A percentile compares a stretch with the other conserved stretches of the same genome.
Conservation (phyloP, 2,329 filamentous ascomycete genomes). For the Xylariaceae sp. region DNA sequence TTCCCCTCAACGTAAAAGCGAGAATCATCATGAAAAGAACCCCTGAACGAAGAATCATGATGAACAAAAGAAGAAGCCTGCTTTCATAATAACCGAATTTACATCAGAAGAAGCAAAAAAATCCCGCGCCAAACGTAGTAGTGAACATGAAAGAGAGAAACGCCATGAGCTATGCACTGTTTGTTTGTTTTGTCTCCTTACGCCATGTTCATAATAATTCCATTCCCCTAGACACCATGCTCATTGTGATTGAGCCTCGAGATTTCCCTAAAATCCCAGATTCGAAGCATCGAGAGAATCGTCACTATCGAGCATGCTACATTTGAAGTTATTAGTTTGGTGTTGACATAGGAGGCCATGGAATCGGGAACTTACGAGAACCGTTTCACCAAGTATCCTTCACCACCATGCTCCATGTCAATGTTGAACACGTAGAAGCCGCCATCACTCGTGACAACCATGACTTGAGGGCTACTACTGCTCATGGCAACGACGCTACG, state of each 20-base stretch:
- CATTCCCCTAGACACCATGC: background rate
- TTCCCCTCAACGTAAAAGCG: too few species aligned
- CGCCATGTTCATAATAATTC: background rate
- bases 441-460: slow-evolving; percentile 96
- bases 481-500: slow-evolving; percentile 97
- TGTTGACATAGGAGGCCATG: background rate
- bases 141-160: background rate
- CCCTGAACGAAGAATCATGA: too few species aligned
- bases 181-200: background rate
- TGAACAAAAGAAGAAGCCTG: too few species aligned
- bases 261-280: slow-evolving; percentile 35
- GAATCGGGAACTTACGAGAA: slow-evolving; percentile 67
- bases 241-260: background rate
- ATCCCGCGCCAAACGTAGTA: background rate
- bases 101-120: background rate
- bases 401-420: slow-evolving; percentile 88
- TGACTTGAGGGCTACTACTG: slow-evolving; percentile 87
- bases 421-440: slow-evolving; percentile 94
- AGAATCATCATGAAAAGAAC: too few species aligned
- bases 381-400: slow-evolving; percentile 85
- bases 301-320: slow-evolving; percentile 50
- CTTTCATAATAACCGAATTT: too few species aligned
- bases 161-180: slow-evolving; percentile 15
- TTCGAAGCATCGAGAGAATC: slow-evolving; percentile 49
- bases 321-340: background rate